Evolutionary conservation across 139 green algal species (phyloP), one percentile per base, ranked within the genome.

Genomic region (Chlorella sorokiniana): DNA sequence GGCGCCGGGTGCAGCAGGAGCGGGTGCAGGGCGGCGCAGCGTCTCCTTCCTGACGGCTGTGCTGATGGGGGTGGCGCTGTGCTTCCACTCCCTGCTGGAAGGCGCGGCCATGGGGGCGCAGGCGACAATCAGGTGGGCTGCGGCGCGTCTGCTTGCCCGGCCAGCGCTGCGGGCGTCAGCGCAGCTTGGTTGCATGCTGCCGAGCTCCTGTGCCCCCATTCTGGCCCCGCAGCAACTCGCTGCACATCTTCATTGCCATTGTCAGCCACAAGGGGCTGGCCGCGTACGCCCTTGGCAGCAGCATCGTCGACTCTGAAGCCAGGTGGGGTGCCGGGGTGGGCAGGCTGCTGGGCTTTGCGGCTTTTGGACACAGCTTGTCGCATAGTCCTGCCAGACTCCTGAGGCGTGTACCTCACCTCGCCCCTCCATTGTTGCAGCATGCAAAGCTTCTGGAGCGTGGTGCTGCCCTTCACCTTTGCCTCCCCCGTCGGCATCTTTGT

Each of bases 241-340:
- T 92, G 27, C 91, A 96, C 81, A 95, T 96, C 78, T 94, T 96
- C 84, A 88, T 96, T 44, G 93, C 93, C 31, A 95, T 96, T 56
- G 88, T 84, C 27, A 88, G 86, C 41, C 92, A 95, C 78, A 95
- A 95, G 82, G 93, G 93, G 2, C 87, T 96, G 71, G 93, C 93
- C 6, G 93, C 93, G 1, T 96, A 96, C 76, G 93, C 93, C 18
- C 86, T 96, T 64, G 93, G 93, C 7, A 89, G 89, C 65, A 92
- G 85, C 79, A 83, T 96, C 4, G 88, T 95, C 56, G 93, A 96
- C 73, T 83, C 84, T 7, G 42, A 85, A 3, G 76, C 59, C 27
- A 77, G 78, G 51, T 86, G 69, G 20, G 71, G 0, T 61, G n/a
- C n/a, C n/a, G n/a, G n/a, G n/a, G n/a, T n/a, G n/a, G n/a, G n/a